Base-by-base conservation (phyloP, 1,284 basidiomycete species). In the Papiliotrema fonsecae region DNA sequence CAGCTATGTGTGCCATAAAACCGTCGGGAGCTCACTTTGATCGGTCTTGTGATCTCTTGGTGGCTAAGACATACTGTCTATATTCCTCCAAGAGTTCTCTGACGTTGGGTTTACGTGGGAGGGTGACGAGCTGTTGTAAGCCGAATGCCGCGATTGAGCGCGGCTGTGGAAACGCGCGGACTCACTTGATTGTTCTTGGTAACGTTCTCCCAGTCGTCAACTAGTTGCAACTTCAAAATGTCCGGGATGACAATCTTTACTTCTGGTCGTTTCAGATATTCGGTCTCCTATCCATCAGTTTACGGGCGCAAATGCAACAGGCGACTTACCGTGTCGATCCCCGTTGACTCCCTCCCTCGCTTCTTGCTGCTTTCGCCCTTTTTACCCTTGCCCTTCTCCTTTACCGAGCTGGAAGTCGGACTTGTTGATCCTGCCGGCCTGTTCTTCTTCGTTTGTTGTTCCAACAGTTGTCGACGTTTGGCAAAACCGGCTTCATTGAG, bases 131-230 rank as follows among this genome's bases (percentile, higher is more conserved):
- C 87, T 93, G 58, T 19, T 6, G 27, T 30, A 22, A 21, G 21
- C 16, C 19, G 26, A 38, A 19, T 50, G 22, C 34, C 32, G 16
- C 14, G 19, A 2, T 5, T 16, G 24, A 30, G 18, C 21, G 11
- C 16, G 38, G 19, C 14, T 18, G 32, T 28, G 19, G 32, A 30
- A 16, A 32, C 10, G 16, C 19, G 26, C 14, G n/a, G n/a, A 42
- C 76, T 38, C 42, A 86, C 90, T 80, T 88, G 87, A 64, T 84
- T 85, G 66, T 93, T 89, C 77, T 97, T 97, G 46, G 94, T 98
- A 36, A 98, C 84, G 16, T 86, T 84, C 75, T 98, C 94, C 94
- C 94, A 98, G 64, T 98, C 96, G 63, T 98, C 93, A 1, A 98
- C 93, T 14, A 99, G 78, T 51, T 88, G 80, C 27, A 86, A 79